Base-by-base conservation (phyloP, 108 stramenopile genomes). In the Aureococcus anophagefferens region DNA sequence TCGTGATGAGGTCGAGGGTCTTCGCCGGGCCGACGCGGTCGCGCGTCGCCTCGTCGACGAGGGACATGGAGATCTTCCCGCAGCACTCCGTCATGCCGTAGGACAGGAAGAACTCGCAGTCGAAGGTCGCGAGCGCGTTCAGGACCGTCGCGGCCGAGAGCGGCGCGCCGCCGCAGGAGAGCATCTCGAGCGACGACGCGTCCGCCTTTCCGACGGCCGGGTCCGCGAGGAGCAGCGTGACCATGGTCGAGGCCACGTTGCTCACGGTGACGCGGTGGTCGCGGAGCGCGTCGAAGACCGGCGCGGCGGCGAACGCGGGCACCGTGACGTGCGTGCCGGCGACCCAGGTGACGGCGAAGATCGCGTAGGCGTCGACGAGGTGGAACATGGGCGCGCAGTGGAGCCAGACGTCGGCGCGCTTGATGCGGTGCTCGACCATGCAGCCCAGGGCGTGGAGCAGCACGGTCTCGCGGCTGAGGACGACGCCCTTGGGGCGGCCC, bases 401-500 rank as follows among this genome's bases (percentile, higher is more conserved):
- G 30, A 72, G 62, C 30, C 36, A 44, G 5, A 33, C 63, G 62
- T 72, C 71, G 5, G 14, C 30, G 28, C 14, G 28, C 31, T 13
- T 28, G 18, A 28, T 11, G 33, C 17, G 28, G 71, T 64, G 64
- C 34, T 29, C 35, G 13, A 64, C 31, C 0, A 34, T 63, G 36
- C 30, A 33, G 14, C 29, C 17, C 33, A 40, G 21, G 16, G 71
- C 71, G 35, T 29, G 34, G 33, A 72, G 30, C 30, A 31, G 32
- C 34, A 78, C 33, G 62, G 14, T 67, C 16, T 25, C n/a, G 25
- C 69, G 73, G 4, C 35, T 74, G 35, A 70, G 62, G 28, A 84
- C 79, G 33, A 83, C 83, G 4, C 77, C 78, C 69, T 79, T 79
- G 36, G 78, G 78, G 13, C 44, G 64, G 28, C 78, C 75, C 1